Percentiles rank a stretch among this genome's conserved stretches.
Evolutionary conservation across 768 basidiomycete genomes (phyloP).

Genomic region (Lactarius akahatsu): DNA sequence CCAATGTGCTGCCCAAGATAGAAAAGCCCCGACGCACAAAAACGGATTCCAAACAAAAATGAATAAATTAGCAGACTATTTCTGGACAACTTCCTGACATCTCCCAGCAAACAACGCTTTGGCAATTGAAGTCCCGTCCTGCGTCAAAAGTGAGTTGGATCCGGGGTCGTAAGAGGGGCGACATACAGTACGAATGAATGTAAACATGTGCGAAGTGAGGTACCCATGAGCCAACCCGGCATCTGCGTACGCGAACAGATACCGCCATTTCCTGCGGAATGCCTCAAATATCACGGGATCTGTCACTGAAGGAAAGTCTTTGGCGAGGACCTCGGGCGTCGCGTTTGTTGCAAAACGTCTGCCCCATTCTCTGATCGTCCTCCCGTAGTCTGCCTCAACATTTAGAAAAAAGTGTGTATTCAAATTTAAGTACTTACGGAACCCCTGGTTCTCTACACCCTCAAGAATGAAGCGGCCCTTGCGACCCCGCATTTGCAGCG

Average conservation of each 20-base stretch:
- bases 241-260: slow-evolving; percentile 74
- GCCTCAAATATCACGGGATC: slow-evolving; percentile 56
- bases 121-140: background rate
- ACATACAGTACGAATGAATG: slow-evolving; percentile 60
- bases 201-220: slow-evolving; percentile 75
- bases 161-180: background rate
- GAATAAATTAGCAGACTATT: background rate
- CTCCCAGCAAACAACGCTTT: background rate
- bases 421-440: slow-evolving; percentile 47
- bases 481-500: slow-evolving; percentile 65
- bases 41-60: too few species aligned
- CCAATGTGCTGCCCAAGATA: too few species aligned
- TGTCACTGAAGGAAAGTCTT: slow-evolving; percentile 60
- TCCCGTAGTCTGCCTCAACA: slow-evolving; percentile 30
- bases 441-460: slow-evolving; percentile 79
- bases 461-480: slow-evolving; percentile 81
- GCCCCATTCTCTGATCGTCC: slow-evolving; percentile 35
- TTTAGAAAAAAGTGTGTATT: slow-evolving; percentile 6
- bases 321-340: slow-evolving; percentile 52
- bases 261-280: slow-evolving; percentile 78
- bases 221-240: slow-evolving; percentile 78
- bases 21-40: too few species aligned
- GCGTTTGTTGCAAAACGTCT: slow-evolving; percentile 43
- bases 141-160: background rate
- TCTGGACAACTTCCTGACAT: background rate